phyloP scores from a whole-genome alignment of 768 basidiomycete genomes.

The Punctularia strigosozonata region DNA sequence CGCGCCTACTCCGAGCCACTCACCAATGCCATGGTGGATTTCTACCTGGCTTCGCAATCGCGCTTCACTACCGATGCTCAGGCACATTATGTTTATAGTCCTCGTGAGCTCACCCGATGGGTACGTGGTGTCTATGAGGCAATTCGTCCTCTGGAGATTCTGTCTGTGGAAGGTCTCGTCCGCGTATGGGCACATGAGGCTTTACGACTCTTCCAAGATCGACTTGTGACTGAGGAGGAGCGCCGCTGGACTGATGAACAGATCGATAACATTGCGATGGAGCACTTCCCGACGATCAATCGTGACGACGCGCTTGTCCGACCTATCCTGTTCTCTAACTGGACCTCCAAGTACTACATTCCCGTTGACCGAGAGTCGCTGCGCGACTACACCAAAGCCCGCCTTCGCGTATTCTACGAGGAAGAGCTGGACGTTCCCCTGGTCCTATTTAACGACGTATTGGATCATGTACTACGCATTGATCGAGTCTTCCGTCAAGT shows the following conservation, averaged over 20 bases:
- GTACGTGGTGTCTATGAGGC: constrained; percentile 95
- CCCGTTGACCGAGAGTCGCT: constrained; percentile 89
- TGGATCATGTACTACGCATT: constrained; percentile 95
- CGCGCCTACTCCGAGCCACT: constrained; percentile 89
- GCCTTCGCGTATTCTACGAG: constrained; percentile 96
- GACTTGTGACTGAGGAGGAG: constrained; percentile 88
- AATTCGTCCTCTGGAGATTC: constrained; percentile 84
- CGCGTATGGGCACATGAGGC: constrained; percentile 98
- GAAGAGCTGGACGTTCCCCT: constrained; percentile 97
- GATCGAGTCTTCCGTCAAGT: constrained; percentile 98
- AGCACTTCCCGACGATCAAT: constrained; percentile 91
- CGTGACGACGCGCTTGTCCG: constrained; percentile 74
- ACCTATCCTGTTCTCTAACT: constrained; percentile 96
- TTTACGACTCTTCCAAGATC: constrained; percentile 93
- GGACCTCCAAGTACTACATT: constrained; percentile 96
- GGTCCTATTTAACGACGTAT: constrained; percentile 95
- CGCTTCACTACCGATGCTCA: constrained; percentile 95
- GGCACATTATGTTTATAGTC: constrained; percentile 98
- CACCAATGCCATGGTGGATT: constrained; percentile 94
- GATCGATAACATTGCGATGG: constrained; percentile 72
- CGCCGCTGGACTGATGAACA: constrained; percentile 90
- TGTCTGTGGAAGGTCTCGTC: constrained; percentile 90
- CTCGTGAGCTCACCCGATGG: constrained; percentile 98
- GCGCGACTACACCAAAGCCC: constrained; percentile 93
- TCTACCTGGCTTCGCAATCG: constrained; percentile 90